Conservation (phyloP, 2,329 filamentous ascomycete genomes). For the Aspergillus glaucus region DNA sequence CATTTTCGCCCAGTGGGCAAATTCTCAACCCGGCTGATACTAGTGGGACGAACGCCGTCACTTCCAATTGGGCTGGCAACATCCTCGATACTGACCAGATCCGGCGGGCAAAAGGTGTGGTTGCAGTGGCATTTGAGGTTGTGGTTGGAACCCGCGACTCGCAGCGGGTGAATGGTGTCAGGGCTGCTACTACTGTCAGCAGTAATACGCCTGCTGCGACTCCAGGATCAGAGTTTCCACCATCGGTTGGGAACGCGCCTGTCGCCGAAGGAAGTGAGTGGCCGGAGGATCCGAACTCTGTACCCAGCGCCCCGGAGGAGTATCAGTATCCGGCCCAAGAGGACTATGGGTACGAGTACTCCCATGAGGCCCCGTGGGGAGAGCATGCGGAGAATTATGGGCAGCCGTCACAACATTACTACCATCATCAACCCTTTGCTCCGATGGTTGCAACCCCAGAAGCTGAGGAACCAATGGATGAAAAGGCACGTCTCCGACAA, state of each 20-base stretch:
- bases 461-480: conserved; percentile 61
- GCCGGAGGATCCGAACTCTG: conserved; percentile 16
- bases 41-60: conserved; percentile 26
- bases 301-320: conserved; percentile 11
- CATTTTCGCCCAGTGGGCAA: conserved; percentile 38
- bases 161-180: conserved; percentile 44
- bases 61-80: conserved; percentile 46
- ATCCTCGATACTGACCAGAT: conserved; percentile 85
- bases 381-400: conserved; percentile 23
- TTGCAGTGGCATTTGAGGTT: conserved; percentile 78
- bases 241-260: conserved; percentile 8
- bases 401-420: conserved; percentile 5
- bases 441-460: conserved; percentile 36
- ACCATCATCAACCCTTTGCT: conserved; percentile 14
- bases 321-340: conserved; percentile 18
- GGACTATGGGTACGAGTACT: conserved; percentile 13
- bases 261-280: conserved; percentile 21
- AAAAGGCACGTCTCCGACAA: conserved; percentile 72
- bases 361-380: conserved; percentile 19
- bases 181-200: conserved; percentile 22
- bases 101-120: conserved; percentile 83
- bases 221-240: conserved; percentile 18
- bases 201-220: conserved; percentile 2
- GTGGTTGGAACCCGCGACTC: conserved; percentile 82
- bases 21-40: conserved; percentile 26